These are phyloP conservation scores for Fusarium succisae DNA, from an alignment of 2,329 filamentous ascomycete species.

Conservation along the genomic window DNA sequence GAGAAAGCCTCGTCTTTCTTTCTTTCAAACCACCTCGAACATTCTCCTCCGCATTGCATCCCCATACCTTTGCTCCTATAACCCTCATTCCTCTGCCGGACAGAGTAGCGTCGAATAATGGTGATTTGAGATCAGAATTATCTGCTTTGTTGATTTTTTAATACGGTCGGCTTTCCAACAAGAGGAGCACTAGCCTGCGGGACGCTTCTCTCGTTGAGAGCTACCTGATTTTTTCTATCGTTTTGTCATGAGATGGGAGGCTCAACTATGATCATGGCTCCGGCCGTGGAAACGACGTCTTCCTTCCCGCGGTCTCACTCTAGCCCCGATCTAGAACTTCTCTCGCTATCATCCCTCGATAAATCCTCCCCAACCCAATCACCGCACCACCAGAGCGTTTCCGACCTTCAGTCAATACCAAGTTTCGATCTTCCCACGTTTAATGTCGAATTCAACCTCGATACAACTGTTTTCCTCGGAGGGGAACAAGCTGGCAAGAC, in stretches of 20 bases:
- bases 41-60: constrained; percentile 17
- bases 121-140: constrained; percentile 35
- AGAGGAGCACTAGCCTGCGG: constrained; percentile 29
- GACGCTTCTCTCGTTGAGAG: constrained; percentile 34
- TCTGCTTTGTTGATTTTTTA: constrained; percentile 31
- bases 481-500: constrained; percentile 27
- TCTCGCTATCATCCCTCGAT: constrained; percentile 43
- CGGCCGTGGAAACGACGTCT: constrained; percentile 47
- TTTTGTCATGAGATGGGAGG: constrained; percentile 50
- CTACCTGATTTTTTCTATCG: constrained; percentile 14
- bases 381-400: constrained; percentile 30
- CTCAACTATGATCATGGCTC: constrained; percentile 51
- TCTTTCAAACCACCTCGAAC: constrained; percentile 27
- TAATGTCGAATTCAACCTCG: constrained; percentile 60
- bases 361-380: constrained; percentile 36
- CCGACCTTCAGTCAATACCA: constrained; percentile 27
- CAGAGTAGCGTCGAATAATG: constrained; percentile 44
- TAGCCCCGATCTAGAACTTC: constrained; percentile 43
- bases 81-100: constrained; percentile 39
- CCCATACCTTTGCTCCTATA: constrained; percentile 3
- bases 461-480: constrained; percentile 56
- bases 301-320: constrained; percentile 49
- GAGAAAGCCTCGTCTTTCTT: constrained; percentile 28
- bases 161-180: constrained; percentile 36
- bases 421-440: constrained; percentile 63